Conservation (phyloP, 306 rosid species). For the Pterocarpus macrocarpus region DNA sequence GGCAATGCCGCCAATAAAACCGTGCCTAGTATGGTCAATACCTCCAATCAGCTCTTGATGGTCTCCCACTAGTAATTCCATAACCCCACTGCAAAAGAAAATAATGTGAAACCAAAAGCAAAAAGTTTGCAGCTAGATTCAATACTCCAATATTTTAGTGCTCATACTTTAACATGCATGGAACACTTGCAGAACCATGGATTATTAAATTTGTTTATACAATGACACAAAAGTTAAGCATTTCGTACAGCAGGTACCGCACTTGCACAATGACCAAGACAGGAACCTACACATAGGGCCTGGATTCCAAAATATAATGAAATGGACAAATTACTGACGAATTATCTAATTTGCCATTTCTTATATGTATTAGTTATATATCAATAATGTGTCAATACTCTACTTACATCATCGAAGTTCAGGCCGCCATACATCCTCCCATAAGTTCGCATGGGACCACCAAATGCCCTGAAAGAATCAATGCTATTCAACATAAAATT, state of each 20-base stretch:
- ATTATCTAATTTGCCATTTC: conserved; percentile 2
- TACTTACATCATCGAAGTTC: conserved; percentile 93
- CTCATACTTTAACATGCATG: conserved; percentile 2
- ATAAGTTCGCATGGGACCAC: conserved; percentile 90
- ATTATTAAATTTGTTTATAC: background rate
- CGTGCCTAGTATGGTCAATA: conserved; percentile 82
- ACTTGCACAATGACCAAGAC: conserved; percentile 14
- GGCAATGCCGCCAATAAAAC: conserved; percentile 33
- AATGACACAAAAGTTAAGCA: background rate
- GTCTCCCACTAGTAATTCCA: conserved; percentile 79
- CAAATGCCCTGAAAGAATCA: conserved; percentile 76
- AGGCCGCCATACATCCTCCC: conserved; percentile 94
- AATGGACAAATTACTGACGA: conserved; percentile 12
- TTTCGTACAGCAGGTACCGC: conserved; percentile 16
- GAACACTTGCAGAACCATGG: conserved; percentile 4
- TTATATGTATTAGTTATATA: too few relatives aligned
- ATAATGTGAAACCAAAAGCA: conserved; percentile 19
- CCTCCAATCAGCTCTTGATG: conserved; percentile 96
- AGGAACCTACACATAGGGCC: background rate
- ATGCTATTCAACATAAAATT: conserved; percentile 66
- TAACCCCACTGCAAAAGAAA: conserved; percentile 86
- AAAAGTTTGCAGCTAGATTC: conserved; percentile 24
- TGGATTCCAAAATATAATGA: background rate
- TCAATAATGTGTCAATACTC: too few relatives aligned
- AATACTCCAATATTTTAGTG: background rate